Evolutionary conservation across 306 rosid genomes (phyloP).

Genomic region (Cucumis hystrix): DNA sequence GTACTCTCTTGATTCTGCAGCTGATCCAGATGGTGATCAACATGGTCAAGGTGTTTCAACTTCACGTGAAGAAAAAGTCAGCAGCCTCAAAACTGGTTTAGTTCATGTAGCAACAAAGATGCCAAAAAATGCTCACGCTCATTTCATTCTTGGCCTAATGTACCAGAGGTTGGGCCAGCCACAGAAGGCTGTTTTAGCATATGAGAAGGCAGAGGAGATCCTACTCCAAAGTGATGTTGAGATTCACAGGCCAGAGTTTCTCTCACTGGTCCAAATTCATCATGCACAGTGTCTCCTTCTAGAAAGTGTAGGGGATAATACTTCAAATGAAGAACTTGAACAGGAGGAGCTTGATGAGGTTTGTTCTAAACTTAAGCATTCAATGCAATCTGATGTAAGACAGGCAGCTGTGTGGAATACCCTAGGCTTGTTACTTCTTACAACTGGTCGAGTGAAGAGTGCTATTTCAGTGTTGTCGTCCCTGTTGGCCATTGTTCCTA

Average conservation of each 20-base stretch:
- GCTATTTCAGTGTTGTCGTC: constrained; percentile 70
- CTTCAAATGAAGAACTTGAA: constrained; percentile 74
- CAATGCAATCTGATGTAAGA: constrained; percentile 64
- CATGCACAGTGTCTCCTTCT: constrained; percentile 95
- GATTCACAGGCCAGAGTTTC: constrained; percentile 68
- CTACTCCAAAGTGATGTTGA: constrained; percentile 64
- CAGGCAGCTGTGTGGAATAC: constrained; percentile 95
- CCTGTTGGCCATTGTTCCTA: constrained; percentile 56
- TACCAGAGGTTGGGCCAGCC: constrained; percentile 88
- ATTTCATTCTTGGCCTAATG: constrained; percentile 89
- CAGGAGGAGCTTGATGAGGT: constrained; percentile 69
- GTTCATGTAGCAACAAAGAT: constrained; percentile 90
- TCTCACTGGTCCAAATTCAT: constrained; percentile 81
- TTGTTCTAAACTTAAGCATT: constrained; percentile 58
- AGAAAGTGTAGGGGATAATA: constrained; percentile 58
- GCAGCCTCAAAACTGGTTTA: constrained; percentile 95
- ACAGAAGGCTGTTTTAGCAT: constrained; percentile 72
- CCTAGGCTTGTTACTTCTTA: constrained; percentile 69
- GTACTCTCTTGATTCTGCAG: constrained; percentile 52
- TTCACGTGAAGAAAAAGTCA: constrained; percentile 89
- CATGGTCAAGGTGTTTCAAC: constrained; percentile 70
- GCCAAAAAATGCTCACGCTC: constrained; percentile 98
- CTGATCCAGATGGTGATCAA: constrained; percentile 70
- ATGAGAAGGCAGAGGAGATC: constrained; percentile 86
- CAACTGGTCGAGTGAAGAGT: constrained; percentile 85